Conservation (phyloP, 139 green algal species). For the Haematococcus sp. region DNA sequence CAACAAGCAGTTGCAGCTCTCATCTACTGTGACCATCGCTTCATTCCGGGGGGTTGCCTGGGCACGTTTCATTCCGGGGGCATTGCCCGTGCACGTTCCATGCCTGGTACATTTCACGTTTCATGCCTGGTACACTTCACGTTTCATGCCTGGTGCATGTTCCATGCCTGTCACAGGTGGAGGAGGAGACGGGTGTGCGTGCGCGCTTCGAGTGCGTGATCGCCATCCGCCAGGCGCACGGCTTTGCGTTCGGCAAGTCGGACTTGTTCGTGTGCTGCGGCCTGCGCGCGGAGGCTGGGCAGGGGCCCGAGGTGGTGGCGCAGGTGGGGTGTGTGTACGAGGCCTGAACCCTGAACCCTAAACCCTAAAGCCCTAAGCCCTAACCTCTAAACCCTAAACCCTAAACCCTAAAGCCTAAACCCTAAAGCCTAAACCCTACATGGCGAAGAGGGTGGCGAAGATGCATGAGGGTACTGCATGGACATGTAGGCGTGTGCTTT, state of each 20-base stretch:
- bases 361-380: too few relatives aligned
- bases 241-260: conserved; percentile 75
- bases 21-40: too few relatives aligned
- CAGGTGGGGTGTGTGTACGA: neutral
- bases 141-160: neutral
- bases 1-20: too few relatives aligned
- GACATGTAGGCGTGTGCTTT: too few relatives aligned
- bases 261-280: conserved; percentile 78
- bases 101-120: neutral
- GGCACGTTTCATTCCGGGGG: too few relatives aligned
- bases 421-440: too few relatives aligned
- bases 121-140: neutral
- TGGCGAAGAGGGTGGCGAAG: too few relatives aligned
- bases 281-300: conserved; percentile 12
- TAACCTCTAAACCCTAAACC: too few relatives aligned
- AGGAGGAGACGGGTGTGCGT: conserved; percentile 53
- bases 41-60: too few relatives aligned
- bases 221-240: conserved; percentile 74
- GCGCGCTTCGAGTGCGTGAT: conserved; percentile 65
- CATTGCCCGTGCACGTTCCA: neutral
- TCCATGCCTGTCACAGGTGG: conserved; percentile 36
- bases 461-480: too few relatives aligned
- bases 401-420: too few relatives aligned
- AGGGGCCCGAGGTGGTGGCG: neutral
- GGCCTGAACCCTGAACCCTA: neutral